Base-by-base conservation (phyloP, 257 asterid species). In the Lavandula angustifolia region DNA sequence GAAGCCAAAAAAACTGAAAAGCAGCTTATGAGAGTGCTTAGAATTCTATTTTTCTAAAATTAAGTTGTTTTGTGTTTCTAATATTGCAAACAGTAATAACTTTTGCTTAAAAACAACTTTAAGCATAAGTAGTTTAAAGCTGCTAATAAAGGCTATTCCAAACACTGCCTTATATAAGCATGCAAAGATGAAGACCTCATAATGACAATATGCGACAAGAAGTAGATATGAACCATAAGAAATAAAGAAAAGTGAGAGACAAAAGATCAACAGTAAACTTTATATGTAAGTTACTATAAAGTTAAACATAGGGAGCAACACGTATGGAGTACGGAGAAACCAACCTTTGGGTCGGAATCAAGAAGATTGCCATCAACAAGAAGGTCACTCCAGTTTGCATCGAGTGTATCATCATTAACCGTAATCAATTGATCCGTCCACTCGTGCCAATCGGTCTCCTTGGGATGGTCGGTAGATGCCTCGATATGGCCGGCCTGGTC, bases 361-460 rank as follows among this genome's bases (percentile, higher is more conserved):
- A 89, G 87, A 62, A 78, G 75, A 76, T 75, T 62, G 54, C 80
- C 76, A 67, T 82, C 88, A 65, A 84, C 75, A 46, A 86, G 84
- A 58, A 84, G 73, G 70, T 89, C 81, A 53, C 76, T 66, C 95
- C 94, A 88, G 74, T 76, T 80, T 14, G 96, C 62, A 53, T 70
- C 78, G 48, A 86, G 78, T 3, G 82, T 37, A 51, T 67, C 88
- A 63, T 71, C 76, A 54, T 80, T 80, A 54, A 79, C 82, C 40
- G 70, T 49, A 63, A 86, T 79, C 73, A 86, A 78, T 77, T 88
- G 79, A 32, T 82, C 80, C 2, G 83, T 76, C 95, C 95, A 88
- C 9, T 81, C 85, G 34, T 67, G 82, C 94, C 87, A 87, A 62
- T 83, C 80, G 42, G 76, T 54, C 72, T 72, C 74, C 74, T 60